Base-by-base conservation (phyloP, 176 grass and related monocot genomes). In the Ananas comosus region DNA sequence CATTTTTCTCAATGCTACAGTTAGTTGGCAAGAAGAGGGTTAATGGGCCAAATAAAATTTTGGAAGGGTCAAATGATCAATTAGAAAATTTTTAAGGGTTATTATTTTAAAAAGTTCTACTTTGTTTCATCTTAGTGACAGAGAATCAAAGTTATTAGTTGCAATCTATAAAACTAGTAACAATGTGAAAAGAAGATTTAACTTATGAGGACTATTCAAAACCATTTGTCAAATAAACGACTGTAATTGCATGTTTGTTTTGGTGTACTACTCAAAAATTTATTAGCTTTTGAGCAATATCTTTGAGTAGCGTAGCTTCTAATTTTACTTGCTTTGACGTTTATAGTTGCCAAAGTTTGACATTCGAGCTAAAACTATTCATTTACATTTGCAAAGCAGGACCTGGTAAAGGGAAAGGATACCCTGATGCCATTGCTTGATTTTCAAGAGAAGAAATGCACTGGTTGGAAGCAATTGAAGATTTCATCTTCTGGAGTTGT, bases 381-480 rank as follows among this genome's bases (percentile, higher is more conserved):
- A 23, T 51, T 57, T 67, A 79, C 82, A 63, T 81, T 54, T 82
- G 51, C 58, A 84, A 23, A 81, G 25, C 76, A 97, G 93, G 93
- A 97, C 87, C 82, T 97, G 78, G 71, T 97, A 75, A 87, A 85
- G 59, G 86, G 86, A 52, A 92, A 83, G 81, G 77, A 91, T 49
- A 97, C 93, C 0, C 72, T 87, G 84, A 80, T 92, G 77, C 93
- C 93, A 42, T 65, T 90, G 56, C 76, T 97, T 63, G 86, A 92
- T 81, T 97, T 92, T 79, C 93, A 97, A 90, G 80, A 92, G 79
- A 97, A 92, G 78, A 92, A 67, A 72, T 79, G 63, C 25, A 81
- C 72, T 74, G 89, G 89, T 58, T 92, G 77, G 86, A 87, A 81
- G 67, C 77, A 83, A 81, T 77, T 97, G 72, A 88, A 85, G 78